Evolutionary conservation across 495 filamentous ascomycete species (phyloP), one percentile per base, ranked within the genome.

Genomic region (Letharia columbiana): DNA sequence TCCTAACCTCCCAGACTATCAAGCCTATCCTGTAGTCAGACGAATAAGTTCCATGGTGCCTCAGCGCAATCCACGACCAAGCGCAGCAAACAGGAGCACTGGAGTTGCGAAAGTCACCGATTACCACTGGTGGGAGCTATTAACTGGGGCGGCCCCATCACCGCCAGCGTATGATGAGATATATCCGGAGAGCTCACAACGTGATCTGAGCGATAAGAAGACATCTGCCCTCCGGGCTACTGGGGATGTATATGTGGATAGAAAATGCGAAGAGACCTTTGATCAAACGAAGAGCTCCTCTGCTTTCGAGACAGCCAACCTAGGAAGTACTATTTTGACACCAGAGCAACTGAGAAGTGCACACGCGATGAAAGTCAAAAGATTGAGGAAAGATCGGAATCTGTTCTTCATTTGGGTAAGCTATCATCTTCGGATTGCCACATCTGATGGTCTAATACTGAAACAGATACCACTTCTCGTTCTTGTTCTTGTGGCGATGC

Each of bases 371-470:
- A 89, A 87, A 70, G 84, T 91, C 73, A 92, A 91, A 81, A 83
- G 81, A 67, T 77, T 91, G 49, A 83, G 82, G 52, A 86, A 82
- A 67, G 91, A 95, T 73, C 81, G 87, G 69, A 91, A 91, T 73
- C 79, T 95, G 52, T 93, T 89, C 77, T 89, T 92, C 73, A 80
- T 95, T 72, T 95, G 91, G 91, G 90, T 92, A 84, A 79, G 80
- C 70, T 71, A 76, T 73, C 20, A 39, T 56, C 62, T n/a, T 64
- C 77, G 75, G 76, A 75, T 66, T 70, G 71, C 66, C 18, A 49
- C 15, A 39, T 39, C 39, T 68, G 59, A 72, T 76, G 67, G 76
- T 67, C 52, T 56, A 56, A 56, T 12, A 62, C 33, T 23, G 45
- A 59, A 40, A 37, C 62, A 85, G 83, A 83, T 85, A 71, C 83